Base-by-base conservation (phyloP, 179 eudicot species). In the Silene vulgaris region DNA sequence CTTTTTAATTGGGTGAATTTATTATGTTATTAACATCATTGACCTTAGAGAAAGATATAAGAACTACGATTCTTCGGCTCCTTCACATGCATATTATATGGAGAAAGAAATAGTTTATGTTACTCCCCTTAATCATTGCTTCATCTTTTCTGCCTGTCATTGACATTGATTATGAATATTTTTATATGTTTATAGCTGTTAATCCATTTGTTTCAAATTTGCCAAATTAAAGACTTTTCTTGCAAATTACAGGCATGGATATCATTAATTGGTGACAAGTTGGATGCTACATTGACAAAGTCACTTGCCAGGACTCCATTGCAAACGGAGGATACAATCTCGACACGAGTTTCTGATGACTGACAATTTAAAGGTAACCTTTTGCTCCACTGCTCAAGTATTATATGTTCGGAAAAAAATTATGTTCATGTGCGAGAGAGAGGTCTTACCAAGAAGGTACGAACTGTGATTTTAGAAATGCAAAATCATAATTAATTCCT, bases 261-360 rank as follows among this genome's bases (percentile, higher is more conserved):
- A 82, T 85, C 98, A 74, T 82, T 90, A 72, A 81, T 94, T 29
- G 97, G 96, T 69, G 92, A 94, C 80, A 94, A 94, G 81, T 76
- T 94, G 85, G 98, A 91, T 77, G 90, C 92, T 72, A 89, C 98
- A 20, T 90, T 93, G 82, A 61, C 91, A 54, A 89, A 91, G 74
- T 83, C 77, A 72, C 59, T 82, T 73, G 69, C 71, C 74, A 75
- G 40, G 69, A 56, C 83, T 3, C 63, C 79, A 62, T 50, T 67
- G 66, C 72, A 72, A 63, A 61, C 83, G 56, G 78, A 76, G 69
- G 86, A 83, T 67, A 71, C 73, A 48, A 72, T 77, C 69, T 48
- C 80, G 77, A 85, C 69, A 72, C 29, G 70, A 6, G 19, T 45
- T 56, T 48, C 32, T 65, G 68, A 57, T 60, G n/a, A 37, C 14